Percentiles rank a stretch among this genome's conserved stretches.
phyloP scores from a whole-genome alignment of 495 filamentous ascomycete genomes.

The Clavariopsis aquatica region DNA sequence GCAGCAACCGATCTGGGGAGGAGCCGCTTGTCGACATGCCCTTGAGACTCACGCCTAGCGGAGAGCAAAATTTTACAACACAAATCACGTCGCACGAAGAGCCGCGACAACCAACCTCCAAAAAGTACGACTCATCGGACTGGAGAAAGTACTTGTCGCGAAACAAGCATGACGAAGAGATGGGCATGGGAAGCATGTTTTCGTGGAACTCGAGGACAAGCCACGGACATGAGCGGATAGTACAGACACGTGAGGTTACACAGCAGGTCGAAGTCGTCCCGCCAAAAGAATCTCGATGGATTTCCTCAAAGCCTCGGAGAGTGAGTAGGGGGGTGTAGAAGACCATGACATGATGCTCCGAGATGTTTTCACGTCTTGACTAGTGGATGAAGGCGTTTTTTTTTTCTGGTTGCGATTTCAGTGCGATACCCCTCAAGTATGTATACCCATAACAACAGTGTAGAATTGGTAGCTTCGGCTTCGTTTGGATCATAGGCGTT shows the following conservation, averaged over 20 bases:
- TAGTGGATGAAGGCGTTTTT: background rate
- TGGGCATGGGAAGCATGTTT: constrained; percentile 5
- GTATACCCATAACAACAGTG: too few species aligned
- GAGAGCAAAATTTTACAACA: constrained; percentile 14
- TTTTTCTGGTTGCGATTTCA: background rate
- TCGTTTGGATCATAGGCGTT: background rate
- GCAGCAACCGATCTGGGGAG: constrained; percentile 9
- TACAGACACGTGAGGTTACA: constrained; percentile 19
- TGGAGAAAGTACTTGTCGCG: constrained; percentile 14
- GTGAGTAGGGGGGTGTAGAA: background rate
- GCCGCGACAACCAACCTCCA: background rate
- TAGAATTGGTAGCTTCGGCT: background rate
- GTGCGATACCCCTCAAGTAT: constrained; percentile 15
- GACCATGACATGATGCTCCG: background rate
- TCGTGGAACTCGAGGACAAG: constrained; percentile 19
- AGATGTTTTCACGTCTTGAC: background rate
- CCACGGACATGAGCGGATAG: constrained; percentile 7
- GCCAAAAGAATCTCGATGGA: constrained; percentile 15
- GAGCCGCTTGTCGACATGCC: constrained; percentile 15
- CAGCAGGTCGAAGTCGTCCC: constrained; percentile 20
- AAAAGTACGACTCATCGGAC: constrained; percentile 5
- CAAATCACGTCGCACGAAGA: constrained; percentile 13
- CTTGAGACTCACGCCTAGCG: constrained; percentile 15
- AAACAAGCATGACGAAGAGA: constrained; percentile 4
- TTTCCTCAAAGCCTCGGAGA: background rate